phyloP scores from a whole-genome alignment of 148 eudicot species.

The Silene conica region DNA sequence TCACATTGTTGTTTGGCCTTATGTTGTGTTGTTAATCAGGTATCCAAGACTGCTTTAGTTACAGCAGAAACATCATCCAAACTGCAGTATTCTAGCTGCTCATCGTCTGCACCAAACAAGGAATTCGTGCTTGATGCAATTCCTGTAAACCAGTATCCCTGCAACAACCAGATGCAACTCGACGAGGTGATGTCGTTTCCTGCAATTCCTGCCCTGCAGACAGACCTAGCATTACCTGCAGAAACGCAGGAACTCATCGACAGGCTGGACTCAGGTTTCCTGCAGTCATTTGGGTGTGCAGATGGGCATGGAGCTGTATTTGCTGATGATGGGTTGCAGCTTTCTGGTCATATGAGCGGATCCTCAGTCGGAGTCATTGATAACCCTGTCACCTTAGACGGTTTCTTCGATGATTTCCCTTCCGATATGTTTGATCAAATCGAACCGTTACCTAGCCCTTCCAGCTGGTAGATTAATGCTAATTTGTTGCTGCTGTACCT shows the following conservation, averaged over 20 bases:
- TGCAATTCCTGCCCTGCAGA: constrained; percentile 14
- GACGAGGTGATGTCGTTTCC: constrained; percentile 14
- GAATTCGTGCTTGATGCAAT: background rate
- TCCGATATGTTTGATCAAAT: constrained; percentile 66
- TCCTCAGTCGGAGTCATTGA: constrained; percentile 7
- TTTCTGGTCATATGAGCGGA: background rate
- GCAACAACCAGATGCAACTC: background rate
- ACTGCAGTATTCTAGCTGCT: background rate
- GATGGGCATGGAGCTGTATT: constrained; percentile 18
- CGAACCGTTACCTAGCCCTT: constrained; percentile 62
- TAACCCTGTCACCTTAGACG: constrained; percentile 33
- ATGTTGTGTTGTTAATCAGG: constrained; percentile 6
- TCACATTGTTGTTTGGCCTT: no score
- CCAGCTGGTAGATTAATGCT: constrained; percentile 33
- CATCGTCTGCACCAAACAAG: constrained; percentile 2
- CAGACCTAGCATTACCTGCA: constrained; percentile 16
- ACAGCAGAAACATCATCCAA: constrained; percentile 16
- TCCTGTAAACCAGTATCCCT: background rate
- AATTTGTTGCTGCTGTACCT: background rate
- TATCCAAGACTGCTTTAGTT: background rate
- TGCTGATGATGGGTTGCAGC: constrained; percentile 10
- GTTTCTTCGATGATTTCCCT: constrained; percentile 71
- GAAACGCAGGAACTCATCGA: constrained; percentile 35
- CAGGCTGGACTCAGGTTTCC: constrained; percentile 32
- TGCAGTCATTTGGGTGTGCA: constrained; percentile 31